Base-by-base conservation (phyloP, 164 flowering plant genomes). In the Hamamelis virginiana region DNA sequence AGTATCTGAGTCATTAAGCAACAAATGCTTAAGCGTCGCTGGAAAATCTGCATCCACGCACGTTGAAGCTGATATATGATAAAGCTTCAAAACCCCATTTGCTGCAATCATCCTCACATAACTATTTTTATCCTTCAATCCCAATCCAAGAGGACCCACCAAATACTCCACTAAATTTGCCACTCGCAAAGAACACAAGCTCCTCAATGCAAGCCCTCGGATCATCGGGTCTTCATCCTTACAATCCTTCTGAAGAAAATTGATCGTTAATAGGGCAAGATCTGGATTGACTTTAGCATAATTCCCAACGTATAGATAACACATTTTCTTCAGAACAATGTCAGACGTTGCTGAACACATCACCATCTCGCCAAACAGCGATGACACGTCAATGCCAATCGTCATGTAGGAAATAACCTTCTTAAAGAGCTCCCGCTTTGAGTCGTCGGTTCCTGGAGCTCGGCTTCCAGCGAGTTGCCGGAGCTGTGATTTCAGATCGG, bases 141-240 rank as follows among this genome's bases (percentile, higher is more conserved):
- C 99, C 0, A 83, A 84, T 1, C 87, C 91, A 80, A 96, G 71
- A 1, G 98, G 99, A n/a, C 98, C 99, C 14, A 96, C 95, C 75
- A 96, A 77, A 80, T 96, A 93, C 86, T 96, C 99, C 67, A 96
- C 99, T 74, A 96, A 81, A 75, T 91, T 91, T 9, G 82, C 77
- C 58, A 96, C 97, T 16, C 98, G 80, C 72, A 96, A 77, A 0
- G 96, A 84, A 75, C 97, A 89, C 73, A 93, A 74, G 70, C 97
- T 93, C 86, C 99, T 82, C 78, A 96, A 70, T 1, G 99, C 97
- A 43, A 96, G 87, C 65, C 99, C 99, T 1, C 99, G 81, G 59
- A 96, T 96, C 98, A 96, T 96, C 2, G 99, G 99, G 64, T 96
- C 99, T 68, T 87, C 89, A 71, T 96, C 99, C 64, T 91, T 88